phyloP scores from a whole-genome alignment of 2,329 filamentous ascomycete species.

The Colletotrichum karsti region DNA sequence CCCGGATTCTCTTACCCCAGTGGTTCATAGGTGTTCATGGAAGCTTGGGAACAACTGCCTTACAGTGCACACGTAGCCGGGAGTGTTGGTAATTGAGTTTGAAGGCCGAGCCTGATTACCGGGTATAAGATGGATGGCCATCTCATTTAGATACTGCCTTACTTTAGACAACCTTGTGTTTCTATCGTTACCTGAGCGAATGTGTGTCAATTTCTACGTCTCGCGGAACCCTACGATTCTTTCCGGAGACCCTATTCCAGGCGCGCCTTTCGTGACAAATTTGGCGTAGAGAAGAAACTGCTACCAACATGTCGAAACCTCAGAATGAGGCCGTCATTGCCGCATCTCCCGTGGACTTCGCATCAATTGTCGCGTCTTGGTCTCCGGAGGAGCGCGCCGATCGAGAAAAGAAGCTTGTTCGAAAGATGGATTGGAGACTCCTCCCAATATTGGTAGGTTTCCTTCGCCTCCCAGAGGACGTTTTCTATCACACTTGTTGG shows the following conservation, averaged over 20 bases:
- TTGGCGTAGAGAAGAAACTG: too few species aligned
- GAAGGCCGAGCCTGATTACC: too few species aligned
- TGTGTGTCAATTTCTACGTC: too few species aligned
- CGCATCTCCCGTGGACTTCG: constrained; percentile 24
- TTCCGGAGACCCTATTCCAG: too few species aligned
- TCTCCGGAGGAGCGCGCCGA: constrained; percentile 46
- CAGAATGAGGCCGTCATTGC: background rate
- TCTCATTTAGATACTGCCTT: background rate
- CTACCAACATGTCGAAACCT: background rate
- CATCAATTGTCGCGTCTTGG: constrained; percentile 14
- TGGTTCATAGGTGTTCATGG: too few species aligned
- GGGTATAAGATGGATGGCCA: too few species aligned
- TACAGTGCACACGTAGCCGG: too few species aligned
- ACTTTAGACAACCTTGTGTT: background rate
- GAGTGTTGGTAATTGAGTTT: too few species aligned
- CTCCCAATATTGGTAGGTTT: constrained; percentile 61
- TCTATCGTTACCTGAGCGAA: too few species aligned
- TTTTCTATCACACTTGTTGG: background rate
- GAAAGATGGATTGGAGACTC: constrained; percentile 66
- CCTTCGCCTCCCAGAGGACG: background rate
- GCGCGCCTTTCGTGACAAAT: too few species aligned
- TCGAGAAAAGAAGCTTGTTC: constrained; percentile 59
- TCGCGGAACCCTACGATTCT: too few species aligned
- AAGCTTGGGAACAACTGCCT: background rate
- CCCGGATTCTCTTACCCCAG: background rate